Evolutionary conservation across 2,329 filamentous ascomycete species (phyloP).

Genomic region (Colletotrichum sp.): DNA sequence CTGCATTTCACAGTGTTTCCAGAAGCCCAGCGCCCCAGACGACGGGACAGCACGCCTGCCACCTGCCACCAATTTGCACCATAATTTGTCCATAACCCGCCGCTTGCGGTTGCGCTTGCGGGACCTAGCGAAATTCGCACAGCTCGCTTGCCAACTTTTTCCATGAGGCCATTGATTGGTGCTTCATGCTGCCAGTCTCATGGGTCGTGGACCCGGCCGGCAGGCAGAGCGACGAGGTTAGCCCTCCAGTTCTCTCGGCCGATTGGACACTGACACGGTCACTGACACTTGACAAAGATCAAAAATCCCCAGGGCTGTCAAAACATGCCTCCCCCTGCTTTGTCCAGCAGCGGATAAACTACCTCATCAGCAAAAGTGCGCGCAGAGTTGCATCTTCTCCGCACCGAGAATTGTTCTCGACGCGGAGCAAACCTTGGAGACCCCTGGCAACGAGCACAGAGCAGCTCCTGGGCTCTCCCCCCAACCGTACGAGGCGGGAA

Average conservation of each 20-base stretch:
- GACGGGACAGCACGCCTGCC: neutral
- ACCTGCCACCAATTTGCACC: neutral
- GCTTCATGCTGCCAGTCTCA: neutral
- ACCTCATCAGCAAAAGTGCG: slow-evolving; percentile 14
- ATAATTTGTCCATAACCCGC: neutral
- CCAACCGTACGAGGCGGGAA: neutral
- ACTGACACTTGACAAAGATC: neutral
- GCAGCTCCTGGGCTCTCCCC: neutral
- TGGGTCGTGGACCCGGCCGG: neutral
- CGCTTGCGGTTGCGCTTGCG: neutral
- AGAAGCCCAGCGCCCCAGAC: slow-evolving; percentile 3
- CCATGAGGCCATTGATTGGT: neutral
- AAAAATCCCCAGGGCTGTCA: neutral
- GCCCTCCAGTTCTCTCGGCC: neutral
- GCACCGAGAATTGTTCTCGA: slow-evolving; percentile 7
- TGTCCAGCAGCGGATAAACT: slow-evolving; percentile 15
- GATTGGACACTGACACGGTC: neutral
- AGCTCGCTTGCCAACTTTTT: neutral
- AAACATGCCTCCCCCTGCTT: slow-evolving; percentile 2
- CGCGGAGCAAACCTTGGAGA: slow-evolving; percentile 7
- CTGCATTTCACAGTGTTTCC: slow-evolving; percentile 11
- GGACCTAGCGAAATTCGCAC: slow-evolving; percentile 1
- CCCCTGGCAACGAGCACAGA: slow-evolving; percentile 1
- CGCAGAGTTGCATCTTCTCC: slow-evolving; percentile 16
- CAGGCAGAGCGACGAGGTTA: neutral